Evolutionary conservation across 2,329 filamentous ascomycete species (phyloP).

Genomic region (Trichoderma harzianum): DNA sequence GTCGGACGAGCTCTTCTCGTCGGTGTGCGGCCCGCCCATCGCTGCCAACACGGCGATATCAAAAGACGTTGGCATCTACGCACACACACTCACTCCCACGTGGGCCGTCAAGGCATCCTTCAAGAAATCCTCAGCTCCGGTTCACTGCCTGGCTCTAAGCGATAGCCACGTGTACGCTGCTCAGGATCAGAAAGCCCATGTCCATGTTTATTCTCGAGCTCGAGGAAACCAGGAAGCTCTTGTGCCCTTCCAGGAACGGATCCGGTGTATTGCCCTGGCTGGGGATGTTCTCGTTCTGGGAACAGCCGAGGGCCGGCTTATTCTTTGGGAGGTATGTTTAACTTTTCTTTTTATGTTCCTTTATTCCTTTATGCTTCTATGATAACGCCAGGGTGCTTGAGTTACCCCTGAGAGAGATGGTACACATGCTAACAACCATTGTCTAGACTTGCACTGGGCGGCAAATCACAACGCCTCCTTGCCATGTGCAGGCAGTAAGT

Average conservation of each 20-base stretch:
- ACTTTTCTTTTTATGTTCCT: constrained; percentile 20
- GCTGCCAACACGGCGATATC: constrained; percentile 60
- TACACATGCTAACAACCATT: constrained; percentile 22
- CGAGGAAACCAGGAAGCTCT: constrained; percentile 85
- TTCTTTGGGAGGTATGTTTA: constrained; percentile 81
- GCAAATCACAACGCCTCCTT: constrained; percentile 69
- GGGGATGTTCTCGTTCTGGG: constrained; percentile 74
- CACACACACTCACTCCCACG: constrained; percentile 76
- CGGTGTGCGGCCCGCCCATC: constrained; percentile 55
- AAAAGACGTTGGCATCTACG: constrained; percentile 83
- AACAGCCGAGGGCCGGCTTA: constrained; percentile 78
- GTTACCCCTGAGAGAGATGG: background rate
- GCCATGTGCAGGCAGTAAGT: constrained; percentile 78
- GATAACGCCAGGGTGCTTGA: background rate
- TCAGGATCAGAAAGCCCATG: constrained; percentile 84
- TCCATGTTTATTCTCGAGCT: constrained; percentile 85
- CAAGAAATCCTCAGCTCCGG: constrained; percentile 86
- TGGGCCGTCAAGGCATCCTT: constrained; percentile 72
- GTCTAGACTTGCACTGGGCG: constrained; percentile 70
- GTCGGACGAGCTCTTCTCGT: constrained; percentile 58
- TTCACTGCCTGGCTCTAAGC: constrained; percentile 76
- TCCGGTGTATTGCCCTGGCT: constrained; percentile 72
- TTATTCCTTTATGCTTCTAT: background rate
- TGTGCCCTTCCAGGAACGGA: constrained; percentile 82
- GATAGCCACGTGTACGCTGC: constrained; percentile 84